Evolutionary conservation across 257 asterid genomes (phyloP).

Genomic region (Solanum clarkiae): DNA sequence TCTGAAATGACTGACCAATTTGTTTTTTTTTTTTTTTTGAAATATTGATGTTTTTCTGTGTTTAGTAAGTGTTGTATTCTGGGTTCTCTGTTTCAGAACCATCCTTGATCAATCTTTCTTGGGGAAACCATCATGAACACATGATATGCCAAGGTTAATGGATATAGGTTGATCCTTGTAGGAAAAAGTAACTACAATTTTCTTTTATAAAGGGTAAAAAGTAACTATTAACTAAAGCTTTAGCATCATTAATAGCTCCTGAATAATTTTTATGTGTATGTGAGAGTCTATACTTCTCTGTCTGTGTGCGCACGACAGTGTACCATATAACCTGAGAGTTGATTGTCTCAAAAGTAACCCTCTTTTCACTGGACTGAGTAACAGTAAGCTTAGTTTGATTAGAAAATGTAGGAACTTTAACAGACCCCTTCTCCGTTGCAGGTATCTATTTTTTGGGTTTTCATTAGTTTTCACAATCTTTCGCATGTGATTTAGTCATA

Average conservation of each 20-base stretch:
- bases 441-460: conserved; percentile 17
- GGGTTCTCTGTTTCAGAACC: background rate
- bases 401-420: background rate
- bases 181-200: too few species aligned
- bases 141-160: too few species aligned
- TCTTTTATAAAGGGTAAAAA: too few species aligned
- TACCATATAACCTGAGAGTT: too few species aligned
- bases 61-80: background rate
- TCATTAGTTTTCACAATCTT: background rate
- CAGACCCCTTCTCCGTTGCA: conserved; percentile 43
- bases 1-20: too few species aligned
- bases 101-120: background rate
- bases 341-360: background rate
- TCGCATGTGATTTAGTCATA: background rate
- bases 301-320: too few species aligned
- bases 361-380: background rate
- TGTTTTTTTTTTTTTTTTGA: too few species aligned
- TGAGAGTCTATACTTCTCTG: too few species aligned
- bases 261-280: too few species aligned
- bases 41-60: background rate
- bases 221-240: too few species aligned
- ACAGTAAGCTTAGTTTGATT: background rate
- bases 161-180: too few species aligned
- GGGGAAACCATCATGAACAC: background rate
- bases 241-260: too few species aligned